A percentile compares a stretch with the other conserved stretches of the same genome.
These are phyloP conservation scores for Capsella rubella DNA, from an alignment of 441 rosid species.

Conservation along the genomic window DNA sequence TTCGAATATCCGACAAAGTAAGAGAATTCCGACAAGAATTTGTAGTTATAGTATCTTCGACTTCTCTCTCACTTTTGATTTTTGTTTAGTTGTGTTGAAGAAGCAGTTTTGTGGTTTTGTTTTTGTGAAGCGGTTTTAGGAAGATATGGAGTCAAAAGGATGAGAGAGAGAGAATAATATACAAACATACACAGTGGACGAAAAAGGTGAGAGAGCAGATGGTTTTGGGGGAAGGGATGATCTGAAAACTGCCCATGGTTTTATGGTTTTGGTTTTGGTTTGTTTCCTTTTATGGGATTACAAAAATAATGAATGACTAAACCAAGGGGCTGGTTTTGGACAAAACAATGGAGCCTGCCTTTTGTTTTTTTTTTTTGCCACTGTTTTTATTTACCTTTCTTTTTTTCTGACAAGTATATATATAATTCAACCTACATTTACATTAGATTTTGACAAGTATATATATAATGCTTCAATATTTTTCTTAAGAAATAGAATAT, in stretches of 20 bases:
- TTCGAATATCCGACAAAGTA: not conserved
- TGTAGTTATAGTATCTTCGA: conserved; percentile 1
- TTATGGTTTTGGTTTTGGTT: conserved; percentile 25
- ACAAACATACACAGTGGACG: not conserved
- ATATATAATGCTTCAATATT: too few relatives aligned
- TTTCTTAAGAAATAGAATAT: not conserved
- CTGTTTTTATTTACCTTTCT: not conserved
- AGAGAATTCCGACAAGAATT: not conserved
- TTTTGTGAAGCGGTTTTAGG: conserved; percentile 2
- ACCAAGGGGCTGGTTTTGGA: conserved; percentile 44
- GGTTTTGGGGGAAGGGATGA: conserved; percentile 34
- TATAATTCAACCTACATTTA: not conserved
- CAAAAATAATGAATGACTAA: conserved; percentile 10
- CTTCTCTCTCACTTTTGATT: not conserved
- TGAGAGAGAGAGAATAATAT: conserved; percentile 9
- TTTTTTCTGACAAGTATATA: not conserved
- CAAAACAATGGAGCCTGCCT: conserved; percentile 34
- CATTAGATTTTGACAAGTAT: not conserved
- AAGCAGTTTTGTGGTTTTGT: not conserved
- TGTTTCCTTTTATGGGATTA: conserved; percentile 31
- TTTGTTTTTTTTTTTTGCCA: not conserved
- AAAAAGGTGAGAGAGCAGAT: conserved; percentile 28
- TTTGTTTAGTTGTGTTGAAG: not conserved
- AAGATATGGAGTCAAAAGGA: conserved; percentile 28
- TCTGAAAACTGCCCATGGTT: conserved; percentile 48